A percentile compares a stretch with the other conserved stretches of the same genome.
Evolutionary conservation across 1,139 yeast genomes (phyloP).

Genomic region (Kodamaea ohmeri): DNA sequence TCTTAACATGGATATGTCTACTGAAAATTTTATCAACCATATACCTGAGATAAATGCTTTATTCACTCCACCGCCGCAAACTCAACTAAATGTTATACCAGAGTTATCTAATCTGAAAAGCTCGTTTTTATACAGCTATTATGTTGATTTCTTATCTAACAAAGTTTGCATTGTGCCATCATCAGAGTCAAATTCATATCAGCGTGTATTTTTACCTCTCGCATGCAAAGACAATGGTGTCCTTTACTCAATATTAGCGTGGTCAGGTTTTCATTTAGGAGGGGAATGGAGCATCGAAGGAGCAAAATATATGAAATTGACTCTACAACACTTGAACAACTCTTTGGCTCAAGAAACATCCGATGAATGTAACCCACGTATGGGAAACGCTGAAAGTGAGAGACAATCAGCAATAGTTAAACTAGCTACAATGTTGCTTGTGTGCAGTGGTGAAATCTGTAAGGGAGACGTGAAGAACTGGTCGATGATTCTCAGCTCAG

Average conservation of each 20-base stretch:
- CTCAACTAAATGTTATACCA: conserved; percentile 13
- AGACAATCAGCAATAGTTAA: conserved; percentile 37
- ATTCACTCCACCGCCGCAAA: conserved; percentile 22
- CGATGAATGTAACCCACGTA: conserved; percentile 6
- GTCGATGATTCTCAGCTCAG: conserved; percentile 60
- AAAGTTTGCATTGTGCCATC: conserved; percentile 63
- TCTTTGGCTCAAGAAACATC: conserved; percentile 7
- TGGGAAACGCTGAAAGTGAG: conserved; percentile 16
- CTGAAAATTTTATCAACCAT: conserved; percentile 12
- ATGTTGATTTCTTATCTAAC: conserved; percentile 56
- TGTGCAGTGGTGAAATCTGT: conserved; percentile 73
- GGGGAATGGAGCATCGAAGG: conserved; percentile 40
- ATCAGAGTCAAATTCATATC: conserved; percentile 61
- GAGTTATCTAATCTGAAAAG: conserved; percentile 13
- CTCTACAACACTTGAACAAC: conserved; percentile 42
- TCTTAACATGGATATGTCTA: conserved; percentile 8
- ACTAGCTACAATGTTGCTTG: conserved; percentile 62
- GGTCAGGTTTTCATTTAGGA: conserved; percentile 72
- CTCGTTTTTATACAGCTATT: conserved; percentile 57
- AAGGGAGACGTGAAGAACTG: conserved; percentile 73
- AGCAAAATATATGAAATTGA: conserved; percentile 42
- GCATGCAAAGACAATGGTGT: conserved; percentile 70
- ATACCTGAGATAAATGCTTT: conserved; percentile 21
- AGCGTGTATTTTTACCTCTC: conserved; percentile 73
- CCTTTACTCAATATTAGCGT: conserved; percentile 65